phyloP scores from a whole-genome alignment of 495 filamentous ascomycete genomes.

The Podospora australis region DNA sequence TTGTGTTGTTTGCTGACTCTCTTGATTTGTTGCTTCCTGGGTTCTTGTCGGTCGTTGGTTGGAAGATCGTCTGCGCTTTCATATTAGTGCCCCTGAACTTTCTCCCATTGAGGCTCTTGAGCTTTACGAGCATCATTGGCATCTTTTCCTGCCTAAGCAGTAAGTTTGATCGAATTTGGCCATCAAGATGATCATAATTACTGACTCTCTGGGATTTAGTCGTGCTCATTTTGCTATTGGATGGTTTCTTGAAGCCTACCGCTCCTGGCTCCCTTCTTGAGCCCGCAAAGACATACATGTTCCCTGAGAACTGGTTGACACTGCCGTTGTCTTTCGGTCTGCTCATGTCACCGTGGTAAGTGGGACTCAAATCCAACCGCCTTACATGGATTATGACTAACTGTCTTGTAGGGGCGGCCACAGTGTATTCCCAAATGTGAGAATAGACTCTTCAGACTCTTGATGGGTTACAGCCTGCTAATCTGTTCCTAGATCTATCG shows the following conservation, averaged over 20 bases:
- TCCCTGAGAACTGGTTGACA: conserved; percentile 81
- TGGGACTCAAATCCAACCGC: background rate
- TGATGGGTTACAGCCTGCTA: too few species aligned
- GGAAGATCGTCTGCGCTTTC: conserved; percentile 83
- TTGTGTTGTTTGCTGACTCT: conserved; percentile 91
- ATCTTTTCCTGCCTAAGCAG: conserved; percentile 82
- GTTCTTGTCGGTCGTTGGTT: conserved; percentile 56
- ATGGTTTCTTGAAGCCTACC: conserved; percentile 77
- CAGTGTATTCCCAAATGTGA: conserved; percentile 79
- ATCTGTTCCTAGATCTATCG: conserved; percentile 83
- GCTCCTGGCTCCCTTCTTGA: conserved; percentile 76
- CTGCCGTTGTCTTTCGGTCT: conserved; percentile 91
- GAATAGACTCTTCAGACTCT: too few species aligned
- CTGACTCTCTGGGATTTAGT: conserved; percentile 44
- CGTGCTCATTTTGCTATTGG: conserved; percentile 69
- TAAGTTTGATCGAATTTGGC: conserved; percentile 38
- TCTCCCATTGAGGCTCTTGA: conserved; percentile 74
- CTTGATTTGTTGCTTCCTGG: conserved; percentile 72
- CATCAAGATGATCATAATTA: too few species aligned
- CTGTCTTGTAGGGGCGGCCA: conserved; percentile 59
- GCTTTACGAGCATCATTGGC: conserved; percentile 84
- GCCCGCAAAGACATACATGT: conserved; percentile 71
- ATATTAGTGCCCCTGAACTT: conserved; percentile 81
- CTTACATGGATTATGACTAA: background rate
- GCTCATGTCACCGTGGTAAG: conserved; percentile 83